Evolutionary conservation across 192 early-diverging fungal species (phyloP).

Genomic region (Coemansia sp.): DNA sequence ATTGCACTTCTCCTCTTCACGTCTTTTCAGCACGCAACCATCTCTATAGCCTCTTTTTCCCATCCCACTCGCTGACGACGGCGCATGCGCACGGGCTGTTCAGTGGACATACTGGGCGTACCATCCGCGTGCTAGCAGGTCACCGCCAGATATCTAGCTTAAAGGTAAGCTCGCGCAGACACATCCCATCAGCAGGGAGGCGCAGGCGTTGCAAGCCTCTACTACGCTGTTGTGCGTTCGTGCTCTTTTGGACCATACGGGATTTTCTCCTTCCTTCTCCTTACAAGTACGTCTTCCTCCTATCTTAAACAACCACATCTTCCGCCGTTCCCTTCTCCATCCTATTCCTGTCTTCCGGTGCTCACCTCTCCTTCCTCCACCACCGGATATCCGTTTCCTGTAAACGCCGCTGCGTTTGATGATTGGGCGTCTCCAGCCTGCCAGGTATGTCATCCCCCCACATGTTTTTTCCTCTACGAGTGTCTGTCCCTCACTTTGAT

Average conservation of each 20-base stretch:
- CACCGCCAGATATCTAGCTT: neutral
- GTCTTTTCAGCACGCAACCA: neutral
- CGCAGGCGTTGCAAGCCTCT: conserved; percentile 14
- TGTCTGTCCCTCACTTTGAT: neutral
- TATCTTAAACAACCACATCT: neutral
- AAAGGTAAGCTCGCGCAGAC: conserved; percentile 8
- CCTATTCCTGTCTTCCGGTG: neutral
- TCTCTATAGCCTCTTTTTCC: neutral
- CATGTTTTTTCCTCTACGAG: neutral
- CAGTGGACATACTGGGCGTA: conserved; percentile 11
- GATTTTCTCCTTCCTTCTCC: neutral
- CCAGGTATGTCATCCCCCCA: neutral
- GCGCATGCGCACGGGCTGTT: conserved; percentile 15
- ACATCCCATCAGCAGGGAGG: neutral
- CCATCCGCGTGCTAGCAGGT: neutral
- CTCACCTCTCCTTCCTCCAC: neutral
- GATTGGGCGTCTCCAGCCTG: neutral
- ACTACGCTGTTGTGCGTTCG: neutral
- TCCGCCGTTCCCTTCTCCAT: neutral
- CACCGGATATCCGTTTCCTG: neutral
- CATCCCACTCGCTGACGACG: neutral
- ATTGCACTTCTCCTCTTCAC: conserved; percentile 1
- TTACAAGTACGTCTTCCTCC: neutral
- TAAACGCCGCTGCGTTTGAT: neutral
- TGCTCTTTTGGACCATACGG: neutral